Evolutionary conservation across 192 early-diverging fungal species (phyloP).

Genomic region (Backusella parvicylindrica): DNA sequence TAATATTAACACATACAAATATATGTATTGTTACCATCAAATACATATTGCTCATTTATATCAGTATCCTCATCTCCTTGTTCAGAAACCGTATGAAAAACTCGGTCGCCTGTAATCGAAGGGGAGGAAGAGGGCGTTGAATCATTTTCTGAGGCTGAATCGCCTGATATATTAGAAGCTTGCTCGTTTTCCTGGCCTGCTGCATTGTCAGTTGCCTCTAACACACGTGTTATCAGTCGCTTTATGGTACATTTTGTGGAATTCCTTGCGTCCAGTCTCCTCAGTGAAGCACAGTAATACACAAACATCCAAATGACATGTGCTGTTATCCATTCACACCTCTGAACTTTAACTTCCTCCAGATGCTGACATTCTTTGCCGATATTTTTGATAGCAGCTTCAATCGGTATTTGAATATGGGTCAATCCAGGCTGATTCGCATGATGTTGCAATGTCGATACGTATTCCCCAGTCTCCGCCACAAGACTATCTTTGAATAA

Average conservation of each 20-base stretch:
- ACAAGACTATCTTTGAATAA: slow-evolving; percentile 36
- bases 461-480: slow-evolving; percentile 46
- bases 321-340: slow-evolving; percentile 43
- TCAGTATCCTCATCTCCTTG: not conserved
- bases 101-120: not conserved
- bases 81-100: not conserved
- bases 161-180: not conserved
- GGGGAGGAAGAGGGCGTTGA: not conserved
- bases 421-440: slow-evolving; percentile 42
- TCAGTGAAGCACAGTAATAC: slow-evolving; percentile 22
- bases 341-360: slow-evolving; percentile 28
- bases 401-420: slow-evolving; percentile 30
- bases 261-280: slow-evolving; percentile 36
- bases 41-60: not conserved
- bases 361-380: slow-evolving; percentile 36
- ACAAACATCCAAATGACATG: slow-evolving; percentile 35
- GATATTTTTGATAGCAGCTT: slow-evolving; percentile 35
- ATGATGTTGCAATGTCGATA: slow-evolving; percentile 40
- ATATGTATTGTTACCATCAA: not conserved
- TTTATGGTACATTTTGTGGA: slow-evolving; percentile 35
- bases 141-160: not conserved
- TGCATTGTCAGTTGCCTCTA: slow-evolving; percentile 19
- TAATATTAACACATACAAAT: not conserved
- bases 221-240: slow-evolving; percentile 8
- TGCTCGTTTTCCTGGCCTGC: not conserved